These are phyloP conservation scores for Skeletonema grethae DNA, from an alignment of 108 stramenopile species.

Conservation along the genomic window DNA sequence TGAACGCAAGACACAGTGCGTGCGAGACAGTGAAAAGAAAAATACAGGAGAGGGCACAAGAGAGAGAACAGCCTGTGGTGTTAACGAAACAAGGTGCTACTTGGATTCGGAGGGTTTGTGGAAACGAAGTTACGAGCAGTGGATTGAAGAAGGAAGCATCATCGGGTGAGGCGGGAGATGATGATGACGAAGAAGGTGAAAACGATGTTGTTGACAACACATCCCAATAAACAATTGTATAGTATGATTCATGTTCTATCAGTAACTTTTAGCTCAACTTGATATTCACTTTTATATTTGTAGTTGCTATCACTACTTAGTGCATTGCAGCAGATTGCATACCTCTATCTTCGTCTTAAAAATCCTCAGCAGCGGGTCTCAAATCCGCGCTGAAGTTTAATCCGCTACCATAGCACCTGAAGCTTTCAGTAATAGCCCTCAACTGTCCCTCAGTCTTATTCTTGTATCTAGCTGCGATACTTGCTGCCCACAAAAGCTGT, in stretches of 20 bases:
- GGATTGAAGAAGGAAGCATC: not conserved
- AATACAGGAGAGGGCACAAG: conserved; percentile 42
- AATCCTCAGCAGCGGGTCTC: conserved; percentile 11
- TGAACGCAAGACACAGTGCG: conserved; percentile 21
- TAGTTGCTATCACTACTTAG: not conserved
- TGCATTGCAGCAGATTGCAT: not conserved
- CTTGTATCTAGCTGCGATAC: conserved; percentile 72
- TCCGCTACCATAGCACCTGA: conserved; percentile 84
- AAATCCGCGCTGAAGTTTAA: conserved; percentile 61
- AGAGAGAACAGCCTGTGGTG: conserved; percentile 34
- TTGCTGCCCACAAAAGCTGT: conserved; percentile 85
- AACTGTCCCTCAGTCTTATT: conserved; percentile 73
- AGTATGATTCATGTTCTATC: not conserved
- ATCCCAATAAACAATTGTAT: not conserved
- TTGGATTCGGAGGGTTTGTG: conserved; percentile 48
- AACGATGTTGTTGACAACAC: not conserved
- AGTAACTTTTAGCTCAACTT: not conserved
- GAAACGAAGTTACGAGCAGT: not conserved
- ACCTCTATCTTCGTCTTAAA: not conserved
- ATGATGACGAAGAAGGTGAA: not conserved
- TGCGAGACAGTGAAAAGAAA: conserved; percentile 38
- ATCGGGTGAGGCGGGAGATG: not conserved
- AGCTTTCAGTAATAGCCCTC: conserved; percentile 67
- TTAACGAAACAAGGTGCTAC: conserved; percentile 42
- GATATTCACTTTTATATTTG: not conserved